Conservation (phyloP, 371 early-diverging fungal genomes). For the Rhizopus arrhizus region DNA sequence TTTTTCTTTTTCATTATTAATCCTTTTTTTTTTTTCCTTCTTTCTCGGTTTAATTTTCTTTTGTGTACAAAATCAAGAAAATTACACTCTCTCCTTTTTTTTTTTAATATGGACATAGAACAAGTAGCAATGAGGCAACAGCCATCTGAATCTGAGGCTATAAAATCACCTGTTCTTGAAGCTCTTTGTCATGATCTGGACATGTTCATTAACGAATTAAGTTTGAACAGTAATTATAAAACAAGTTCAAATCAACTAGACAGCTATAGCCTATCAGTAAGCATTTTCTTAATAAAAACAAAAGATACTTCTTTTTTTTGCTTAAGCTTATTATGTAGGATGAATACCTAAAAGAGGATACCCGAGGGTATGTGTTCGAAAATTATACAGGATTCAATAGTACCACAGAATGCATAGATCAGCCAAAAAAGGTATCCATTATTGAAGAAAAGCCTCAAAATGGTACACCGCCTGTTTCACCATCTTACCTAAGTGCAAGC, state of each 20-base stretch:
- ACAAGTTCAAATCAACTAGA: neutral
- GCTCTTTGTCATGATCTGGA: conserved; percentile 42
- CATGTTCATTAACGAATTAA: conserved; percentile 39
- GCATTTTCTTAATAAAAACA: neutral
- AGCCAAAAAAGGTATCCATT: neutral
- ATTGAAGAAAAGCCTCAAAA: neutral
- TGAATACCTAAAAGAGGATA: conserved; percentile 10
- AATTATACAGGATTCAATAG: conserved; percentile 24
- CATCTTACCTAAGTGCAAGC: conserved; percentile 19
- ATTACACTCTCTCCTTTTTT: neutral
- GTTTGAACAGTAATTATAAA: neutral
- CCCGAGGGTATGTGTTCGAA: conserved; percentile 6
- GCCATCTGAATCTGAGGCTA: neutral
- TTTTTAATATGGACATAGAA: conserved; percentile 1
- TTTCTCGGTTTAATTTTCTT: no score
- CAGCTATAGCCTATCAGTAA: neutral
- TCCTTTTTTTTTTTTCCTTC: no score
- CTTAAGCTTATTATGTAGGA: neutral
- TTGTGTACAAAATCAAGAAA: no score
- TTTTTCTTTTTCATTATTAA: no score
- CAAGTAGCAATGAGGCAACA: neutral
- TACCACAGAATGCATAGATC: neutral
- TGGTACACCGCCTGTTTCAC: conserved; percentile 28
- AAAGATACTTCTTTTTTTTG: neutral
- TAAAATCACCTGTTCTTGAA: conserved; percentile 35